Base-by-base conservation (phyloP, 2,329 filamentous ascomycete genomes). In the Aspergillus novofumigatus region DNA sequence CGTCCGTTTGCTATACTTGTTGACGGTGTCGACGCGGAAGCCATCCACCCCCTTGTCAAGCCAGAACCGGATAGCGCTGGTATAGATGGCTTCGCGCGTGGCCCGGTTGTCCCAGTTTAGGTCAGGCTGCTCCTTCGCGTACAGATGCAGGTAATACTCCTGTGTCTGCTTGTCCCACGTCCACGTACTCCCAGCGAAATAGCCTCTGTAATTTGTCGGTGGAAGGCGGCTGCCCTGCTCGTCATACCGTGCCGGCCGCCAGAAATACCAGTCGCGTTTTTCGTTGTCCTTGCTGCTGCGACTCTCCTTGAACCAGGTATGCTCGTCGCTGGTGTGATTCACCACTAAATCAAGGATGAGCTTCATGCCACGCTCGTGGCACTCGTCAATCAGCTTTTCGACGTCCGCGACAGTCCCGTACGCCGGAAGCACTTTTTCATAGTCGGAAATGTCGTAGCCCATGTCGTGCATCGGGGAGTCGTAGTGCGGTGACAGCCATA, bases 91-190 rank as follows among this genome's bases (percentile, higher is more conserved):
- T 42, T 80, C 74, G 2, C 89, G 81, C 0, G 85, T 81, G 21
- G 80, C 82, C 0, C 78, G 76, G 56, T 86, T 87, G 67, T 91
- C 87, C 88, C 88, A 92, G 71, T 92, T 92, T 14, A 92, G 77
- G 64, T 92, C 89, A 0, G 90, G 89, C 70, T 92, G 89, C 61
- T 88, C 83, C 20, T 81, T 81, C 9, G 85, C 83, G 70, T 90
- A 92, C 20, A 92, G 79, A 59, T 88, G 85, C 0, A 91, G 81
- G 66, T 89, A 91, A 69, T 90, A 91, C 69, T 91, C 86, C 54
- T 82, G 77, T 0, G 86, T 88, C 9, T 72, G 68, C 63, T 88
- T 83, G 64, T 90, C 87, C 79, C 83, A 91, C 52, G 83, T 79
- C 88, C 88, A 91, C 0, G 81, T 80, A 57, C 78, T 83, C 56